A percentile compares a stretch with the other conserved stretches of the same genome.
Conservation (phyloP, 257 asterid genomes). For the Haberlea rhodopensis region DNA sequence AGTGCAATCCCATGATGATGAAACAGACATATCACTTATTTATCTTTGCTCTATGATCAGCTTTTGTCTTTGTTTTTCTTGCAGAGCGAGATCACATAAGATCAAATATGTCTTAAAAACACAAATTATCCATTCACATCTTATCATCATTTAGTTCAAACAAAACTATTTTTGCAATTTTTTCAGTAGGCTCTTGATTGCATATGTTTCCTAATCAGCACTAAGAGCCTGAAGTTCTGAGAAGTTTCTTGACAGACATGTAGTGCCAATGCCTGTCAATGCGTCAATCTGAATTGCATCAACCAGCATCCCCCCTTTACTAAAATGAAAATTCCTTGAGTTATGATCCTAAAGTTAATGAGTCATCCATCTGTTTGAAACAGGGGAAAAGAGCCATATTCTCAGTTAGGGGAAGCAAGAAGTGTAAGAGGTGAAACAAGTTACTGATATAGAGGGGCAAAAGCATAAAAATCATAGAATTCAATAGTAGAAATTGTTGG, state of each 20-base stretch:
- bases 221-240: too few species aligned
- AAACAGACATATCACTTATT: neutral
- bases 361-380: too few species aligned
- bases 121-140: conserved; percentile 3
- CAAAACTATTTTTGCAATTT: neutral
- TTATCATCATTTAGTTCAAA: conserved; percentile 1
- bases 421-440: too few species aligned
- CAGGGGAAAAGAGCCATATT: too few species aligned
- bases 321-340: too few species aligned
- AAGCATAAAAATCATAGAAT: too few species aligned
- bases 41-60: neutral
- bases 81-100: conserved; percentile 1
- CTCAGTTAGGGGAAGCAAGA: too few species aligned
- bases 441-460: too few species aligned
- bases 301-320: neutral
- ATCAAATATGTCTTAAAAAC: conserved; percentile 2
- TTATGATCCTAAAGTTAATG: too few species aligned
- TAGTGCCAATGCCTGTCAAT: neutral
- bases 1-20: conserved; percentile 18
- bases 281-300: conserved; percentile 17
- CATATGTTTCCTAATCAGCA: too few species aligned
- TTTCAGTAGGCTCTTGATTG: too few species aligned
- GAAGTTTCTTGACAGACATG: neutral
- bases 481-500: too few species aligned
- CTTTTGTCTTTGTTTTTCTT: conserved; percentile 14